Evolutionary conservation across 805 yeast species (phyloP).

Genomic region (Saccharomycopsis microspora): DNA sequence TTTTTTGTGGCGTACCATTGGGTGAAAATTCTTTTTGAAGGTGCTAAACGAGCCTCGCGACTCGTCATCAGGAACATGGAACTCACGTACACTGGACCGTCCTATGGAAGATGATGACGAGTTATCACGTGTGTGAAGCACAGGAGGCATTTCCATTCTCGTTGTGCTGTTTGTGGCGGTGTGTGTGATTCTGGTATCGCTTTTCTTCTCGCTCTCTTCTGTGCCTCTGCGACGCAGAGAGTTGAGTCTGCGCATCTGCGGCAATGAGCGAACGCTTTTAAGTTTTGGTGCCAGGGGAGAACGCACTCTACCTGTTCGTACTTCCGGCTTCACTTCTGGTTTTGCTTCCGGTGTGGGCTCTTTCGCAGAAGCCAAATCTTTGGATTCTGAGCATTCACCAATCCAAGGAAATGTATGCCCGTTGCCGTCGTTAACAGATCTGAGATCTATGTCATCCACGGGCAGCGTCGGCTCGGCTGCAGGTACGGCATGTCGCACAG

Average conservation of each 20-base stretch:
- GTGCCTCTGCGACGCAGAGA: slow-evolving; percentile 5
- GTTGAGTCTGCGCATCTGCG: slow-evolving; percentile 12
- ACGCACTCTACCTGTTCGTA: neutral
- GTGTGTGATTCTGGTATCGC: neutral
- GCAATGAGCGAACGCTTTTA: slow-evolving; percentile 14
- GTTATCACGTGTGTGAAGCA: neutral
- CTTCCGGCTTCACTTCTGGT: neutral
- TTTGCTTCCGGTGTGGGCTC: neutral
- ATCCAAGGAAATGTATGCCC: slow-evolving; percentile 2
- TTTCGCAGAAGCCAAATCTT: neutral
- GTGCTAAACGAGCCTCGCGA: slow-evolving; percentile 6
- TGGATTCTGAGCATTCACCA: neutral
- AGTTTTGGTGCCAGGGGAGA: slow-evolving; percentile 8
- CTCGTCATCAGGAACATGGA: neutral
- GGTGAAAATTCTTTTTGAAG: neutral
- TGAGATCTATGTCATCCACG: neutral
- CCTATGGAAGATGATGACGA: too few species aligned
- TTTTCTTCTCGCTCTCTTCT: neutral
- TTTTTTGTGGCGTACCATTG: neutral
- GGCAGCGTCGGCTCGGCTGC: neutral
- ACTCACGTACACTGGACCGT: too few species aligned
- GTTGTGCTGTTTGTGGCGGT: neutral
- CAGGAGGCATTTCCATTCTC: neutral
- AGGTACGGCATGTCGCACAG: slow-evolving; percentile 4
- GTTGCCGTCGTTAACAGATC: slow-evolving; percentile 4